Evolutionary conservation across 2,329 filamentous ascomycete species (phyloP).

Genomic region (Cadophora sp.): DNA sequence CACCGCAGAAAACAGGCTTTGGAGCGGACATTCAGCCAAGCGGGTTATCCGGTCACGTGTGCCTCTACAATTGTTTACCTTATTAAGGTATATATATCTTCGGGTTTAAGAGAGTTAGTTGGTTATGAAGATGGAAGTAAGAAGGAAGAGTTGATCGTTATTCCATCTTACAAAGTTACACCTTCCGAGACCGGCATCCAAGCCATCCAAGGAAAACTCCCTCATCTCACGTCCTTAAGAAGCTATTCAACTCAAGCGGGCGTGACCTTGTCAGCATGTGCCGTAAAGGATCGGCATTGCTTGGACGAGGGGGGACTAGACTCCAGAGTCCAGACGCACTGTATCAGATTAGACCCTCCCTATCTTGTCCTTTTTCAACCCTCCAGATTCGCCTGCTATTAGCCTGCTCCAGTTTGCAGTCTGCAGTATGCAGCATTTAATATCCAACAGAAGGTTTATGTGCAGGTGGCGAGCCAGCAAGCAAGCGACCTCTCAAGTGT

Average conservation of each 20-base stretch:
- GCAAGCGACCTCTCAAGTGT: background rate
- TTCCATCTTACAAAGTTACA: no score
- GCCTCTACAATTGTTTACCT: no score
- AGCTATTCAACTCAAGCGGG: no score
- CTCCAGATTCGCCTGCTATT: background rate
- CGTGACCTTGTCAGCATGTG: background rate
- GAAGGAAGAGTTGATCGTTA: no score
- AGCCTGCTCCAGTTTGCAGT: background rate
- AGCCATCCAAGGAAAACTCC: background rate
- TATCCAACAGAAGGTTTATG: background rate
- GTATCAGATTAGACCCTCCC: no score
- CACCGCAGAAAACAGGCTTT: background rate
- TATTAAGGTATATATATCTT: no score
- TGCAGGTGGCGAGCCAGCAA: no score
- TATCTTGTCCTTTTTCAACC: background rate
- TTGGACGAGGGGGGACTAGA: background rate
- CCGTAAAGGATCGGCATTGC: conserved; percentile 2
- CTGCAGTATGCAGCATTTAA: background rate
- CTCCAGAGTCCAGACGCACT: background rate
- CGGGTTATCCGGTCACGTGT: background rate
- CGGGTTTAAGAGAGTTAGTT: no score
- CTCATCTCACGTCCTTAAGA: background rate
- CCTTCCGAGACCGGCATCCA: background rate
- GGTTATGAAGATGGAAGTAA: no score
- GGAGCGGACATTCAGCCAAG: background rate